A percentile compares a stretch with the other conserved stretches of the same genome.
Evolutionary conservation across 106 monocot genomes (phyloP).

Genomic region (Dendrobium nobile): DNA sequence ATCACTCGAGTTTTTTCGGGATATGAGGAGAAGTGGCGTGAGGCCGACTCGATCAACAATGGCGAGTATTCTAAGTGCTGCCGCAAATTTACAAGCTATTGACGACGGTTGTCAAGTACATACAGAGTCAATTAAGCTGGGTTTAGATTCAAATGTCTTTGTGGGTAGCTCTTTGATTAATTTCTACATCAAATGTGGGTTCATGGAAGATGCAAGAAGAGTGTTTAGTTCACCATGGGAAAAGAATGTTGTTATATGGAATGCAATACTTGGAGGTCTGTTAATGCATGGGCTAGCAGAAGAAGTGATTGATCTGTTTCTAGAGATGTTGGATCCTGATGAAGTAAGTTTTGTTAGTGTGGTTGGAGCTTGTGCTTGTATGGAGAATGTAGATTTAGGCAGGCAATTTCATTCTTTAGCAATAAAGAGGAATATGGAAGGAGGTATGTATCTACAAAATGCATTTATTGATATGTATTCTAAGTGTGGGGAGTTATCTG

Average conservation of each 20-base stretch:
- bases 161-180: constrained; percentile 65
- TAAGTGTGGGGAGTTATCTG: constrained; percentile 41
- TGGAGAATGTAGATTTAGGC: constrained; percentile 33
- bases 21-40: constrained; percentile 40
- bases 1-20: constrained; percentile 42
- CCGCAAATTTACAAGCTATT: constrained; percentile 34
- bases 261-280: constrained; percentile 56
- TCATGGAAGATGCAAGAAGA: constrained; percentile 38
- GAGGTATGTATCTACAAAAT: constrained; percentile 37
- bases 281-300: constrained; percentile 29
- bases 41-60: constrained; percentile 64
- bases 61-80: constrained; percentile 63
- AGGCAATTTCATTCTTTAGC: constrained; percentile 45
- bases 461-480: constrained; percentile 63
- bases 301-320: constrained; percentile 27
- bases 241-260: constrained; percentile 67
- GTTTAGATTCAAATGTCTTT: constrained; percentile 64
- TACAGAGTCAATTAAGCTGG: constrained; percentile 38
- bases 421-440: constrained; percentile 33
- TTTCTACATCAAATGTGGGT: constrained; percentile 53
- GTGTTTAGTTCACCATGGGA: constrained; percentile 28
- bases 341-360: constrained; percentile 49
- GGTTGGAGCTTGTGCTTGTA: constrained; percentile 38
- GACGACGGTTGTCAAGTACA: constrained; percentile 40
- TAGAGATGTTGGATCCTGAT: constrained; percentile 42